Base-by-base conservation (phyloP, 2,329 filamentous ascomycete species). In the Alternaria infectoria region DNA sequence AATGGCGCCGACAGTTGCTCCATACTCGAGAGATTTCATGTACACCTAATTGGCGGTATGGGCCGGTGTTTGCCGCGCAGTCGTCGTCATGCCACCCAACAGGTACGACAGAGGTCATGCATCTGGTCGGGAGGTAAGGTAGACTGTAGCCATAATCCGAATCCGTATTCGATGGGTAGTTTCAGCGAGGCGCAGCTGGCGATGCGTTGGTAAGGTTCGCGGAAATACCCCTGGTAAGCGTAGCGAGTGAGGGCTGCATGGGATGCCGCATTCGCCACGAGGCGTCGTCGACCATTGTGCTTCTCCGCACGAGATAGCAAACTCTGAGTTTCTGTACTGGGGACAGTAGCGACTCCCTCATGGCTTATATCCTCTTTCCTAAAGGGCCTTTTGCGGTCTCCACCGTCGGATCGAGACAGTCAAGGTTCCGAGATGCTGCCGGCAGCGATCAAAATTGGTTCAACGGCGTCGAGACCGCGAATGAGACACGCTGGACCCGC, bases 351-450 rank as follows among this genome's bases (percentile, higher is more conserved):
- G 67, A 68, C 69, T 55, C 61, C 62, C 19, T 64, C 46, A 49
- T 63, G 61, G 68, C 66, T 74, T 77, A 77, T 75, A 76, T 74
- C 63, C 65, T 64, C 57, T 59, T 55, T 52, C 23, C 40, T 69
- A 74, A 78, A 77, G 77, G 76, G 71, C 76, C 75, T 75, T 78
- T 70, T 77, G 62, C 75, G 72, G 74, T 68, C 69, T 67, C 69
- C 63, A 62, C 67, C 56, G 56, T 59, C 60, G 66, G 62, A 65
- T 61, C 54, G 57, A 60, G 59, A 52, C 55, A 47, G 52, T 57
- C 57, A 65, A 62, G 57, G 55, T 65, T 69, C 72, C 75, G 73
- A 74, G 66, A 69, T 72, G 65, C 64, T 64, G 70, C 73, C 72
- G 72, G 67, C 54, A 26, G 65, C 59, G 59, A 66, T 59, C 59